phyloP scores from a whole-genome alignment of 129 eudicot genomes.

The Pseudognaphalium luteoalbum region DNA sequence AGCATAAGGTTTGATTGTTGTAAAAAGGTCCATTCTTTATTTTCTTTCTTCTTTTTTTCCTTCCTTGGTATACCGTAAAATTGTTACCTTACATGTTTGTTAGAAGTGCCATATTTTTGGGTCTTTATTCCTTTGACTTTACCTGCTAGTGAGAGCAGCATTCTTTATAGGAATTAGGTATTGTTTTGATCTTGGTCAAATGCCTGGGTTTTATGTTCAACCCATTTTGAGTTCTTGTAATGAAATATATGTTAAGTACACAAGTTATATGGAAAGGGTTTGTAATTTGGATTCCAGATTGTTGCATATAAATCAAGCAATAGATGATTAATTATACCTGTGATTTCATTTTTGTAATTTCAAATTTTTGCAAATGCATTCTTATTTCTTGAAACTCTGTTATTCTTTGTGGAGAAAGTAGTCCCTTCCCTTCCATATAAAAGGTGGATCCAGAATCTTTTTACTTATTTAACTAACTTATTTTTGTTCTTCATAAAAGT shows the following conservation, averaged over 20 bases:
- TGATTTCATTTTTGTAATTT: background rate
- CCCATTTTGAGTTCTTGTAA: slow-evolving; percentile 30
- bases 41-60: slow-evolving; percentile 10
- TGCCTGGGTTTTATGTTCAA: slow-evolving; percentile 23
- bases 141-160: slow-evolving; percentile 38
- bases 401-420: too few relatives aligned
- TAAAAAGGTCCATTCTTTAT: slow-evolving; percentile 46
- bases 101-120: slow-evolving; percentile 38
- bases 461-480: too few relatives aligned
- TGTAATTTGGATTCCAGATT: background rate
- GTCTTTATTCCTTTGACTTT: background rate
- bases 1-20: slow-evolving; percentile 40
- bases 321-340: background rate
- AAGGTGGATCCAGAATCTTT: too few relatives aligned
- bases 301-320: background rate
- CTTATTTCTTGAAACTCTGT: background rate
- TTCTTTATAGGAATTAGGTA: slow-evolving; percentile 40
- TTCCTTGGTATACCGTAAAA: slow-evolving; percentile 14
- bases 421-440: too few relatives aligned
- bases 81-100: slow-evolving; percentile 22
- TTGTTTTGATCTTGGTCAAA: slow-evolving; percentile 18
- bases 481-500: too few relatives aligned
- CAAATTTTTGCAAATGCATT: background rate
- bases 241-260: slow-evolving; percentile 21
- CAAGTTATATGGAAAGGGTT: slow-evolving; percentile 22